Evolutionary conservation across 148 eudicot genomes (phyloP), one percentile per base, ranked within the genome.

Genomic region (Linanthus parryae): DNA sequence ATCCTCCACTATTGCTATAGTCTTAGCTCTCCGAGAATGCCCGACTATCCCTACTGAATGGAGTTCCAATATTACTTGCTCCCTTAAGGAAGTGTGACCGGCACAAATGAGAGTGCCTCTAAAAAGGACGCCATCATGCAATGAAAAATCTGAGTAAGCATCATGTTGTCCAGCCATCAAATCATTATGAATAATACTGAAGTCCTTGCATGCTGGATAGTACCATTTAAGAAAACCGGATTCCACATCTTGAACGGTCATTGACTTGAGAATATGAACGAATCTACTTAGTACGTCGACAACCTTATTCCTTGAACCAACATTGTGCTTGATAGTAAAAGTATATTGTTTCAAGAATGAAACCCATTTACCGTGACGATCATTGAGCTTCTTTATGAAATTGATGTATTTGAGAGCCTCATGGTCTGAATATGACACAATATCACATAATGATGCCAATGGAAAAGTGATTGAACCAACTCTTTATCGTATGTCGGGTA

Each of bases 391-490:
- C 57, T 36, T 53, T 34, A 19, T 42, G 18, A 8, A 18, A 17
- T 36, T 53, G 1, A 53, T 21, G 9, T 33, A 38, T 8, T 53
- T 36, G 3, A 53, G 44, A 4, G 57, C 44, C n/a, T 52, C 41
- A 53, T 35, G 57, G 21, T 53, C 29, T 8, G 57, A 33, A 20
- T 9, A 53, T 1, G 20, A 7, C 17, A 39, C 44, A 0, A 19
- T 13, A 36, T 31, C 0, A 53, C 29, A 21, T 53, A 53, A n/a
- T 53, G 57, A 11, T n/a, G 29, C 57, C 42, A 53, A 22, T 53
- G 19, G 8, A 10, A 8, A 1, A 39, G 17, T 39, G 44, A 15
- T 39, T 19, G 44, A 6, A 39, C 11, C 7, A n/a, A n/a, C n/a
- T n/a, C n/a, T n/a, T n/a, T 17, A 9, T 22, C 57, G 13, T 53